Base-by-base conservation (phyloP, 2,329 filamentous ascomycete species). In the Podosphaera leucotricha region DNA sequence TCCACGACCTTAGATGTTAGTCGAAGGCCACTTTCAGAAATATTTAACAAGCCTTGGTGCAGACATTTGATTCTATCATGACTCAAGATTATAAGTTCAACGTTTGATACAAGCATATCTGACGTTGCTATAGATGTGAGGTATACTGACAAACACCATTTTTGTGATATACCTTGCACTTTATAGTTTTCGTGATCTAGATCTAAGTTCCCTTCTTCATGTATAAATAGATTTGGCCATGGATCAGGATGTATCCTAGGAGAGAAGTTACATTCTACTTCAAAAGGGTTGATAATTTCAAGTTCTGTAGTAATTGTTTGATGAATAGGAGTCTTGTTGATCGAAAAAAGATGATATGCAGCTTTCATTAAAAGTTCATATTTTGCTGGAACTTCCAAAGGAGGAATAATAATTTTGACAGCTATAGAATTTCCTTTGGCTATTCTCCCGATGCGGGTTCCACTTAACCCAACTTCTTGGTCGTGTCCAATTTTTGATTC, bases 161-260 rank as follows among this genome's bases (percentile, higher is more conserved):
- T 74, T 55, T 95, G 87, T 4, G 72, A 66, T 13, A 95, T 65
- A 0, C 87, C 87, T 46, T 65, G 62, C 0, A 66, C 62, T 22
- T 60, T 55, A 13, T 38, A 49, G 44, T 24, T 46, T 45, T 60
- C 59, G 19, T 66, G 53, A 6, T 48, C 44, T 6, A 47, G 43
- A 2, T 15, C 26, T 5, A 30, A 8, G 10, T 58, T 53, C 10
- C 62, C 59, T 22, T 62, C 60, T 51, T 58, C 47, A 43, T 55
- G 64, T 43, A 75, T 68, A 59, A 95, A 98, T 53, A 92, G 76
- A 57, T 78, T 85, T 1, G 90, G 86, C 87, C 90, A 98, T 2
- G 74, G 67, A 41, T 80, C 77, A 0, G 70, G 60, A 58, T 94
- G 80, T 2, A 93, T 66, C 8, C 80, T 72, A 10, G 90, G 85